These are phyloP conservation scores for Venturia asperata DNA, from an alignment of 2,329 filamentous ascomycete species.

Conservation along the genomic window DNA sequence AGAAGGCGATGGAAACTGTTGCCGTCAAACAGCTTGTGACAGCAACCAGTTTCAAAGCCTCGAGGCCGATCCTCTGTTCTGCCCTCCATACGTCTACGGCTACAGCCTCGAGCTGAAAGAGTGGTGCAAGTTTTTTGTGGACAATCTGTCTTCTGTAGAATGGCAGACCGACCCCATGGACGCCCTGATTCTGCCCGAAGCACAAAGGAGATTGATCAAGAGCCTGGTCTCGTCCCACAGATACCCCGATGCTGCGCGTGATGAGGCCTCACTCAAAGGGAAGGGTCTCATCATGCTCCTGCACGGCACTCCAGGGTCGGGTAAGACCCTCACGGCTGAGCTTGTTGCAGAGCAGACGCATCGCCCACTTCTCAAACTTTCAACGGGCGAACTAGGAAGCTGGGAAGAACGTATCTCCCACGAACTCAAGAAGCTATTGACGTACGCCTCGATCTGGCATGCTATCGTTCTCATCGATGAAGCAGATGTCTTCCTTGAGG, in stretches of 20 bases:
- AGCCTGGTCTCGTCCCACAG: slow-evolving; percentile 28
- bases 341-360: slow-evolving; percentile 25
- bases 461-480: slow-evolving; percentile 53
- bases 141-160: slow-evolving; percentile 26
- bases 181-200: slow-evolving; percentile 27
- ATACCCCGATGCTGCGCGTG: slow-evolving; percentile 26
- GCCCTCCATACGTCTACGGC: slow-evolving; percentile 31
- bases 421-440: slow-evolving; percentile 28
- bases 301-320: slow-evolving; percentile 24
- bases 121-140: slow-evolving; percentile 33
- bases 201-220: slow-evolving; percentile 30
- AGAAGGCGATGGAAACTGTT: slow-evolving; percentile 8
- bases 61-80: slow-evolving; percentile 26
- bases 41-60: slow-evolving; percentile 19
- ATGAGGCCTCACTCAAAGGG: slow-evolving; percentile 23
- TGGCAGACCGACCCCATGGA: slow-evolving; percentile 30
- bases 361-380: slow-evolving; percentile 24
- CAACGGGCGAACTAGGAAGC: slow-evolving; percentile 42
- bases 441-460: slow-evolving; percentile 44
- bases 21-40: slow-evolving; percentile 7
- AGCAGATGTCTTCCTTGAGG: slow-evolving; percentile 54
- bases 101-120: slow-evolving; percentile 31
- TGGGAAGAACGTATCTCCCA: slow-evolving; percentile 19
- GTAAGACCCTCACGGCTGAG: slow-evolving; percentile 26
- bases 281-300: slow-evolving; percentile 19